These are phyloP conservation scores for Avena insularis DNA, from an alignment of 176 grass and related monocot genomes.

Conservation along the genomic window DNA sequence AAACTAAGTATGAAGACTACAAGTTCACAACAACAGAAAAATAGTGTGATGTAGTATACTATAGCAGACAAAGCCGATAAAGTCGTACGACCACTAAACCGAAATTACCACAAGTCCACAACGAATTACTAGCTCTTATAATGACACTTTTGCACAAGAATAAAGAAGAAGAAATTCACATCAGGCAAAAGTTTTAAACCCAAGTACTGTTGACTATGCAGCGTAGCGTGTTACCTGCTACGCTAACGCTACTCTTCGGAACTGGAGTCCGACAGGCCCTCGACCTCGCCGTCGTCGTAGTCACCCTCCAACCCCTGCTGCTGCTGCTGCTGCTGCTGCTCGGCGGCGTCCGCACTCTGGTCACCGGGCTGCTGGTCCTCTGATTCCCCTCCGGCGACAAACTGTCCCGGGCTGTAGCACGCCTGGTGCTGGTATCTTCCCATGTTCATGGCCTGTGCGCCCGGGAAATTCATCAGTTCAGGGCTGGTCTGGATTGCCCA, in stretches of 20 bases:
- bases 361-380: conserved; percentile 30
- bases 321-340: conserved; percentile 12
- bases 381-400: conserved; percentile 31
- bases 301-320: conserved; percentile 43
- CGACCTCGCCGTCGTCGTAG: conserved; percentile 44
- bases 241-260: conserved; percentile 45
- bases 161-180: background rate
- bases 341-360: background rate
- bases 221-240: background rate
- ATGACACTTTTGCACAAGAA: conserved; percentile 21
- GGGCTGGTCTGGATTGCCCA: conserved; percentile 58
- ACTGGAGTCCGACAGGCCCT: conserved; percentile 57
- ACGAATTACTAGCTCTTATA: background rate
- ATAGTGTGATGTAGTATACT: too few species aligned
- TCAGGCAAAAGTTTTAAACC: background rate
- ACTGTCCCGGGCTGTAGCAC: background rate
- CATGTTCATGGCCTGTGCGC: conserved; percentile 22
- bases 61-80: too few species aligned
- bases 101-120: background rate
- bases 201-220: background rate
- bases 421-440: conserved; percentile 34
- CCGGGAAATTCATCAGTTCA: conserved; percentile 58
- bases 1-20: too few species aligned
- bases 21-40: too few species aligned
- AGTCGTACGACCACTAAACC: too few species aligned